Percentiles rank a stretch among this genome's conserved stretches.
phyloP scores from a whole-genome alignment of 1,284 basidiomycete species.

The Cutaneotrichosporon mucoides region DNA sequence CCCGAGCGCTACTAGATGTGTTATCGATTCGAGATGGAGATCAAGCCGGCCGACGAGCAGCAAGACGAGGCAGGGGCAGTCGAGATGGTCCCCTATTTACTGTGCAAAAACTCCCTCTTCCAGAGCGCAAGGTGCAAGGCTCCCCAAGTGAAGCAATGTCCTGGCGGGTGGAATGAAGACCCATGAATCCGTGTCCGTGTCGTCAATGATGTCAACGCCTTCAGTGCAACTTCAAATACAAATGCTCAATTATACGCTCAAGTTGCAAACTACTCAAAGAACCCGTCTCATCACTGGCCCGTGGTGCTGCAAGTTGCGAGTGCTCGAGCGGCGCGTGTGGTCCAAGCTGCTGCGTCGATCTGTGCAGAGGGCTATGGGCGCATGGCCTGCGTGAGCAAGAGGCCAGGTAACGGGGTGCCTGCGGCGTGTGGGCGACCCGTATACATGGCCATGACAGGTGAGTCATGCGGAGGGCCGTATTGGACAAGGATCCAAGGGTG shows the following conservation, averaged over 20 bases:
- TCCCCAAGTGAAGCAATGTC: not conserved
- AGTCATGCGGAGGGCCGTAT: too few relatives aligned
- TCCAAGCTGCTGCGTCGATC: too few relatives aligned
- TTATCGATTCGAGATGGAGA: too few relatives aligned
- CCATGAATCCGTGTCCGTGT: conserved; percentile 2
- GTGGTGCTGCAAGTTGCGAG: too few relatives aligned
- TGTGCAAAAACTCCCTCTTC: not conserved
- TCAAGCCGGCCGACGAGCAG: not conserved
- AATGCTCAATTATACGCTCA: too few relatives aligned
- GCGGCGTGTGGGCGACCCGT: too few relatives aligned
- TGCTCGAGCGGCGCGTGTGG: too few relatives aligned
- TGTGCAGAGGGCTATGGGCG: too few relatives aligned
- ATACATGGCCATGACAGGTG: too few relatives aligned
- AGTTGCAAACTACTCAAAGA: not conserved
- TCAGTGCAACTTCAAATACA: not conserved
- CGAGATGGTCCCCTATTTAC: not conserved
- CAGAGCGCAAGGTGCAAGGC: not conserved
- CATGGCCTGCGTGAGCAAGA: too few relatives aligned
- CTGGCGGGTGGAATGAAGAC: conserved; percentile 1
- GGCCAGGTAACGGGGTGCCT: too few relatives aligned
- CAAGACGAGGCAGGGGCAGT: not conserved
- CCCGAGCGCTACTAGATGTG: conserved; percentile 1
- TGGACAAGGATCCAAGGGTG: too few relatives aligned
- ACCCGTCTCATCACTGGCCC: not conserved
- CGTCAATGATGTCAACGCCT: conserved; percentile 1